Base-by-base conservation (phyloP, 257 asterid species). In the Rauvolfia tetraphylla region DNA sequence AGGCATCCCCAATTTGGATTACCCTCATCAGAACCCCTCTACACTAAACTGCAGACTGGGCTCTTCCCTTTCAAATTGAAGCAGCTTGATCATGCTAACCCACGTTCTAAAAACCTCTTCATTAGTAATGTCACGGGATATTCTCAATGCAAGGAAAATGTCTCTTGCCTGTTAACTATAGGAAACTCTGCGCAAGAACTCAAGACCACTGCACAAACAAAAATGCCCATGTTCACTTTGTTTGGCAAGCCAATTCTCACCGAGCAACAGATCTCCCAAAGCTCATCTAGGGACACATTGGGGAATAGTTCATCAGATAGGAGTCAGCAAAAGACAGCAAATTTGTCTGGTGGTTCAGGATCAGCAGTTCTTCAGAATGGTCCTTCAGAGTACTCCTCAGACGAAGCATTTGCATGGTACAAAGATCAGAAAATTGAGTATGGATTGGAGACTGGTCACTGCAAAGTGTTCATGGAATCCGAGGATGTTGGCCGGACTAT, bases 241-340 rank as follows among this genome's bases (percentile, higher is more conserved):
- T 92, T 92, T 53, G 97, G 97, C 3, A 87, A 84, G 72, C 90
- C 94, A 7, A 92, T 92, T 76, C 87, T 84, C 63, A 87, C 94
- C 0, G 95, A 90, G 68, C 90, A 85, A 68, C 96, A 92, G 75
- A 86, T 92, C 66, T 86, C 90, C n/a, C 83, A 51, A 59, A 84
- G 84, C 85, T 78, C 76, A 75, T 84, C 88, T 0, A 27, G 56
- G 36, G 89, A 81, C 49, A 86, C 84, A n/a, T 78, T 65, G 15
- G 84, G 75, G 41, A 80, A 81, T 54, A 74, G 86, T 63, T 81
- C 41, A 22, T 74, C 85, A 1, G 89, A 76, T 44, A 82, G 82
- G 56, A 86, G 84, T 71, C 88, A 79, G 18, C 91, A 86, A 8
- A 80, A 82, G 31, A 73, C 65, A 18, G 81, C 79, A 25, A 84